Base-by-base conservation (phyloP, 2,329 filamentous ascomycete species). In the Botrytis galanthina region DNA sequence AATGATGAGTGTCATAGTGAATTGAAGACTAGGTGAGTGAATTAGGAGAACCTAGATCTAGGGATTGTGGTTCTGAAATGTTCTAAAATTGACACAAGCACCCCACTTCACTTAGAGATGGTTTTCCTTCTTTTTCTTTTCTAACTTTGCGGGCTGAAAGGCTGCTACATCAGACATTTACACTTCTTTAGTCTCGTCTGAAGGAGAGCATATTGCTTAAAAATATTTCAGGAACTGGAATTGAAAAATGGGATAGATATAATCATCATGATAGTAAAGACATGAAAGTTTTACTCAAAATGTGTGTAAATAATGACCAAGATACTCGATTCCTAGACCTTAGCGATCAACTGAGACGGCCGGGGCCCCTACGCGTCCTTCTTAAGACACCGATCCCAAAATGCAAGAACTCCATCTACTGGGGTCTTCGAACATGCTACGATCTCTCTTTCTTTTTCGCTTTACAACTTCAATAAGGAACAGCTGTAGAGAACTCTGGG, bases 391-490 rank as follows among this genome's bases (percentile, higher is more conserved):
- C 10, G 26, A n/a, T 7, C 26, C 4, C 5, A 26, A n/a, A 7
- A 54, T 54, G 51, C n/a, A 4, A 4, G 12, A 1, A 9, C 5
- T 29, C 6, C n/a, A 54, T 54, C 6, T 18, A 29, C n/a, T 54
- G 14, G 14, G 7, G 3, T 29, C 14, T 54, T 54, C 14, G 16
- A 29, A 9, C 5, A 29, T n/a, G 3, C 51, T 29, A 26, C 5
- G 4, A 54, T 18, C 0, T 29, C 4, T n/a, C n/a, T n/a, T 29
- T 29, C 0, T 3, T 14, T 18, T 29, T 9, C 14, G 14, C 0
- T 54, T 54, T 16, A 4, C 5, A 0, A 29, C 6, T 29, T 7
- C n/a, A 18, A 29, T 3, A 29, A 54, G 6, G 14, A 54, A 6
- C 6, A 29, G 14, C 14, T 4, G 14, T n/a, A 7, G 6, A n/a